Percentiles rank a stretch among this genome's conserved stretches.
Evolutionary conservation across 2,329 filamentous ascomycete species (phyloP).

Genomic region (Colletotrichum viniferum): DNA sequence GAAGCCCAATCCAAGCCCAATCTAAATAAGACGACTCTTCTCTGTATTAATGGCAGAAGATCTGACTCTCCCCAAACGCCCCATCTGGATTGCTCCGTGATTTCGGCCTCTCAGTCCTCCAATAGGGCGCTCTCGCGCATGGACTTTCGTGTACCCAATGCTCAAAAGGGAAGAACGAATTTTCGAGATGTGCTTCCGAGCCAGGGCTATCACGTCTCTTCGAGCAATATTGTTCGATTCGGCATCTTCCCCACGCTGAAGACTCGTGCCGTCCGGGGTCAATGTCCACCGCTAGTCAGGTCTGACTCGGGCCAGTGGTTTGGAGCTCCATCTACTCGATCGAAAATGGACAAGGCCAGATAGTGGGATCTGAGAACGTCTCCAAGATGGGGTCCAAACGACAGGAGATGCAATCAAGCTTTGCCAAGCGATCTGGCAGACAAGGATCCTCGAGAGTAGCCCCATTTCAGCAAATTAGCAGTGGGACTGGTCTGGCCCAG

Average conservation of each 20-base stretch:
- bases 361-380: neutral
- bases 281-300: neutral
- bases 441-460: neutral
- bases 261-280: neutral
- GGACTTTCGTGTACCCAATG: neutral
- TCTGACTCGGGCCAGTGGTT: neutral
- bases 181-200: neutral
- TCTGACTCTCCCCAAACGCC: neutral
- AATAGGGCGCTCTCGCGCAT: neutral
- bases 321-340: neutral
- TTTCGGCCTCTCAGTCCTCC: neutral
- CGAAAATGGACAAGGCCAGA: neutral
- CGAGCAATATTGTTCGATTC: neutral
- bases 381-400: neutral
- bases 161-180: neutral
- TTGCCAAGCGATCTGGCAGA: constrained; percentile 7
- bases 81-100: neutral
- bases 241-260: neutral
- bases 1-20: neutral
- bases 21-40: neutral
- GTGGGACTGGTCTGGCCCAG: neutral
- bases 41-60: neutral
- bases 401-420: neutral
- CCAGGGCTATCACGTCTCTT: neutral
- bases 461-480: neutral